Evolutionary conservation across 108 stramenopile genomes (phyloP), one percentile per base, ranked within the genome.

Genomic region (Licmophora abbreviata): DNA sequence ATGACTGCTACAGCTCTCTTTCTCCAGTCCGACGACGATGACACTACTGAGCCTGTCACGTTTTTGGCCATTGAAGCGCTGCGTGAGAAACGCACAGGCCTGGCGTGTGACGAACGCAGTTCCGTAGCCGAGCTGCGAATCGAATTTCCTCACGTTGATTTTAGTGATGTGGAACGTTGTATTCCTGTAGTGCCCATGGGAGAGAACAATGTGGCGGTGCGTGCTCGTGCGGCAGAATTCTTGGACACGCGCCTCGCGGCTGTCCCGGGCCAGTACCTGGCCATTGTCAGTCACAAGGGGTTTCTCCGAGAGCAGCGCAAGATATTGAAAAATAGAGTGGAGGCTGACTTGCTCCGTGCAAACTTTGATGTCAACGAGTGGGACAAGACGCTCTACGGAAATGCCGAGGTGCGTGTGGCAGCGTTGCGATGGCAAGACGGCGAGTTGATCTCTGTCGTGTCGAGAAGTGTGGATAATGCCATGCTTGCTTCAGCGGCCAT

Each of bases 121-220:
- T 24, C 23, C 20, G 26, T 29, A 3, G 5, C 7, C 3, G 7
- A 29, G 28, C 21, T 51, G 50, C 14, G 28, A 33, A 2, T 17
- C 3, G 50, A 51, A 33, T 51, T 51, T 18, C 50, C 50, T 36
- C 34, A 36, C 18, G 50, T 51, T 4, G 50, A 51, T 8, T 51
- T 51, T 25, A 33, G 31, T 18, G 28, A 51, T 33, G 33, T 51
- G 14, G 3, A 32, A 33, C 20, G 12, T 11, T 18, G 18, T 4
- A 3, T 20, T 4, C 30, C 10, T 1, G 4, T 36, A 6, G 50
- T 35, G 3, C 29, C 4, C 22, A 36, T 12, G 22, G 50, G 50
- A 33, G 50, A 51, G 21, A 32, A 25, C 29, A 51, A 51, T 33
- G 3, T 4, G 22, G 5, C 1, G 2, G 50, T 51, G 18, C 30